Conservation (phyloP, 1,139 yeast species). For the Blastobotrys aristatus region DNA sequence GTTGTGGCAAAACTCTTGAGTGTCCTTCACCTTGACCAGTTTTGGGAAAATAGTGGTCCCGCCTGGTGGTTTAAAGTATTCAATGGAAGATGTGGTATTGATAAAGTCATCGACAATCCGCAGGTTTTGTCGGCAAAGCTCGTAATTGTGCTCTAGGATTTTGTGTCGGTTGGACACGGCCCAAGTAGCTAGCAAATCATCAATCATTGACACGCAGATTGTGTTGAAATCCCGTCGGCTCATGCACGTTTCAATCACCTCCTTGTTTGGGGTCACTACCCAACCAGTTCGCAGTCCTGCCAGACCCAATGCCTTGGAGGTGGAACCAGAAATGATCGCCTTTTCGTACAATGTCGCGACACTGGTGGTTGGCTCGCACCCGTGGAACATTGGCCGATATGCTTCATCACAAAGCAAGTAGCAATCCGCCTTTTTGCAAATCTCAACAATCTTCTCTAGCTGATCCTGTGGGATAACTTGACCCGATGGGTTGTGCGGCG, state of each 20-base stretch:
- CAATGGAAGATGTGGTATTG: constrained; percentile 34
- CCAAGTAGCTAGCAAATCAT: constrained; percentile 46
- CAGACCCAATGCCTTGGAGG: constrained; percentile 51
- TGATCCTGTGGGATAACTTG: constrained; percentile 39
- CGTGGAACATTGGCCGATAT: constrained; percentile 50
- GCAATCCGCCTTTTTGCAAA: constrained; percentile 38
- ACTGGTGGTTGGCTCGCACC: constrained; percentile 38
- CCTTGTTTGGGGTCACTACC: constrained; percentile 40
- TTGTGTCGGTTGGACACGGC: constrained; percentile 38
- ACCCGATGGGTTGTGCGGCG: constrained; percentile 57
- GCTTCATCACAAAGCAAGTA: constrained; percentile 51
- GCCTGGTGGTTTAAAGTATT: constrained; percentile 45
- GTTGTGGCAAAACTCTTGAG: constrained; percentile 37
- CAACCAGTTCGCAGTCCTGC: constrained; percentile 57
- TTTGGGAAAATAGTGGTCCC: constrained; percentile 48
- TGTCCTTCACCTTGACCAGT: constrained; percentile 31
- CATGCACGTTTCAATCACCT: constrained; percentile 35
- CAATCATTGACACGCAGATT: constrained; percentile 46
- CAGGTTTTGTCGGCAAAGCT: constrained; percentile 40
- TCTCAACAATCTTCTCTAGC: constrained; percentile 38
- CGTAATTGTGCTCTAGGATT: constrained; percentile 40
- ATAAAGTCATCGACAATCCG: constrained; percentile 38
- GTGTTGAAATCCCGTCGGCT: constrained; percentile 50
- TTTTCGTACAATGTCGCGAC: constrained; percentile 43
- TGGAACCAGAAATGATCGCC: constrained; percentile 48